Base-by-base conservation (phyloP, 2,329 filamentous ascomycete species). In the Davidsoniella neocaledoniae region DNA sequence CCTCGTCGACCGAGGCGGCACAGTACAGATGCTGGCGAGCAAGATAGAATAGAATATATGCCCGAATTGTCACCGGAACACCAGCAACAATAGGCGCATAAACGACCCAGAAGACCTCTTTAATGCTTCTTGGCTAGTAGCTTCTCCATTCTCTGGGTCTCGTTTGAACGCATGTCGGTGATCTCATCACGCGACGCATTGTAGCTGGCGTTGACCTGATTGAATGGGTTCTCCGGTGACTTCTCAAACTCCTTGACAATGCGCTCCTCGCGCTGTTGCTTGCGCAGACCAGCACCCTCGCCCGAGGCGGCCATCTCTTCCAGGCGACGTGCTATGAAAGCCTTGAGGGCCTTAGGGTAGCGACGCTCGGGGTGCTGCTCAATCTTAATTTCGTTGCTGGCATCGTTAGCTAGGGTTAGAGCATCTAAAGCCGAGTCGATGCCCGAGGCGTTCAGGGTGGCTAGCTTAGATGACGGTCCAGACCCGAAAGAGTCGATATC, bases 351-450 rank as follows among this genome's bases (percentile, higher is more conserved):
- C 5, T 88, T 87, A 64, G 87, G 85, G 69, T 81, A 91, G 48
- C 91, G 73, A 53, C 85, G 72, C 70, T 95, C 87, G 0, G 91
- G 88, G 62, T 96, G 88, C 48, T 79, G 74, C 62, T 98, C 91
- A 53, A 98, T 65, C 69, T 91, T 55, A 53, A 74, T 66, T 17
- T 72, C 67, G 46, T 74, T 71, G 41, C 50, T 39, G n/a, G 69
- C 63, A 39, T 69, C 65, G 23, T 64, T 66, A 14, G 73, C 71
- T 48, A 95, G 65, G 2, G 77, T 79, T 25, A 96, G 75, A 2
- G 87, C 87, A 59, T 95, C 88, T 46, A 96, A 76, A 0, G 87
- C 87, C 59, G 95, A 90, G 63, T 96, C 88, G 64, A 98, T 94
- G 59, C 87, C 87, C 0, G 82, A 74, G 3, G 87, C 88, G 63